Conservation (phyloP, 441 rosid genomes). For the Metrosideros polymorpha region DNA sequence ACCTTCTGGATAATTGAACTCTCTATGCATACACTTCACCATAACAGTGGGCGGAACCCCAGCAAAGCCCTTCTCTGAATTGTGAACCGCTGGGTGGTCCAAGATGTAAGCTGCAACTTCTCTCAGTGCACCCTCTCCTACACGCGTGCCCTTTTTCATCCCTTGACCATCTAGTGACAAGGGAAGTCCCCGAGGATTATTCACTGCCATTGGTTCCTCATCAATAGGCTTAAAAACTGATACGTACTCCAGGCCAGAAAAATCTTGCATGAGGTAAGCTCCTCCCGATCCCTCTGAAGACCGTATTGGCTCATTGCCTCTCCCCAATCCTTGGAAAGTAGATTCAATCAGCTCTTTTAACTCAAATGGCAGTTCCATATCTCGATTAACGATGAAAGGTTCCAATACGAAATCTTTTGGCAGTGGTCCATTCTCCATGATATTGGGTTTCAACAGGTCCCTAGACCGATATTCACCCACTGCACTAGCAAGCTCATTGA, state of each 20-base stretch:
- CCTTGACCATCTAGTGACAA: conserved; percentile 11
- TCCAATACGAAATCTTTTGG: conserved; percentile 2
- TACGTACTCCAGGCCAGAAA: background rate
- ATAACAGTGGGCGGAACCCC: conserved; percentile 6
- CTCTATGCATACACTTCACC: conserved; percentile 33
- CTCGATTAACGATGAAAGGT: background rate
- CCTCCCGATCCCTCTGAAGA: conserved; percentile 9
- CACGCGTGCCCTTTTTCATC: conserved; percentile 7
- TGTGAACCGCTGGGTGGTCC: background rate
- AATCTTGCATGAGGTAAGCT: conserved; percentile 8
- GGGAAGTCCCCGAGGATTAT: conserved; percentile 5
- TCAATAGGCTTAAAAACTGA: conserved; percentile 14
- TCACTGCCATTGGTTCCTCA: conserved; percentile 9
- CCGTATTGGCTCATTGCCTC: conserved; percentile 2
- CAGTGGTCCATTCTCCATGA: background rate
- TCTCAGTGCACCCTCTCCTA: conserved; percentile 15
- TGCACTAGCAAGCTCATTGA: background rate
- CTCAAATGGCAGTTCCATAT: background rate
- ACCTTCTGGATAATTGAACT: conserved; percentile 59
- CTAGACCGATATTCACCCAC: background rate
- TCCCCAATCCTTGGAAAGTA: conserved; percentile 4
- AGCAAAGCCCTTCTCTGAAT: conserved; percentile 2
- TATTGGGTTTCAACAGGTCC: background rate
- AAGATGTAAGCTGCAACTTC: conserved; percentile 2
- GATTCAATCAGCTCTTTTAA: background rate